phyloP scores from a whole-genome alignment of 495 filamentous ascomycete species.

The Glonium stellatum region DNA sequence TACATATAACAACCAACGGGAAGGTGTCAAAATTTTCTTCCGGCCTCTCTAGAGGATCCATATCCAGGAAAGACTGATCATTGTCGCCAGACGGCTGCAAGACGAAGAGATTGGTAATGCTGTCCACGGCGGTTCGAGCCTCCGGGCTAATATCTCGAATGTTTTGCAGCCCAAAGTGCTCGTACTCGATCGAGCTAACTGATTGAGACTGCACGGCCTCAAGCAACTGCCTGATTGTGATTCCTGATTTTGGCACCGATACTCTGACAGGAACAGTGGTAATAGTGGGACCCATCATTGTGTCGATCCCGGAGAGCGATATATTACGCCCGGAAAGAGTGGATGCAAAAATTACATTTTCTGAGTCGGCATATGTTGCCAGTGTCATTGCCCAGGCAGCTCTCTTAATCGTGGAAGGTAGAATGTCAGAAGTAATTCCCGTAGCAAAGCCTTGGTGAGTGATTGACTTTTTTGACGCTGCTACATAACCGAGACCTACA shows the following conservation, averaged over 20 bases:
- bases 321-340: slow-evolving; percentile 50
- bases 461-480: slow-evolving; percentile 13
- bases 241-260: slow-evolving; percentile 33
- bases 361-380: slow-evolving; percentile 39
- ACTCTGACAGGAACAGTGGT: slow-evolving; percentile 40
- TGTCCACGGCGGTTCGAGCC: slow-evolving; percentile 56
- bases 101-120: slow-evolving; percentile 50
- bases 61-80: slow-evolving; percentile 13
- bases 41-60: slow-evolving; percentile 21
- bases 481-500: slow-evolving; percentile 11
- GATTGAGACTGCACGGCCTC: slow-evolving; percentile 40
- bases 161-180: slow-evolving; percentile 55
- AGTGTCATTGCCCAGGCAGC: slow-evolving; percentile 50
- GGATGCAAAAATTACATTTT: slow-evolving; percentile 50
- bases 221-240: slow-evolving; percentile 39
- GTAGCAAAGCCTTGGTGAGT: slow-evolving; percentile 2
- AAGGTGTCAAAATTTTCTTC: slow-evolving; percentile 28
- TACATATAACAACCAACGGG: slow-evolving; percentile 25
- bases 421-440: slow-evolving; percentile 25
- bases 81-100: slow-evolving; percentile 41
- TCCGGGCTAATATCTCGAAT: slow-evolving; percentile 57
- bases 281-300: slow-evolving; percentile 49
- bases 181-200: slow-evolving; percentile 44
- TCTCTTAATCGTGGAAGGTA: slow-evolving; percentile 43
- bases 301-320: slow-evolving; percentile 42